Evolutionary conservation across 1,139 yeast genomes (phyloP), one percentile per base, ranked within the genome.

Genomic region (Saccharomyces hybrid): DNA sequence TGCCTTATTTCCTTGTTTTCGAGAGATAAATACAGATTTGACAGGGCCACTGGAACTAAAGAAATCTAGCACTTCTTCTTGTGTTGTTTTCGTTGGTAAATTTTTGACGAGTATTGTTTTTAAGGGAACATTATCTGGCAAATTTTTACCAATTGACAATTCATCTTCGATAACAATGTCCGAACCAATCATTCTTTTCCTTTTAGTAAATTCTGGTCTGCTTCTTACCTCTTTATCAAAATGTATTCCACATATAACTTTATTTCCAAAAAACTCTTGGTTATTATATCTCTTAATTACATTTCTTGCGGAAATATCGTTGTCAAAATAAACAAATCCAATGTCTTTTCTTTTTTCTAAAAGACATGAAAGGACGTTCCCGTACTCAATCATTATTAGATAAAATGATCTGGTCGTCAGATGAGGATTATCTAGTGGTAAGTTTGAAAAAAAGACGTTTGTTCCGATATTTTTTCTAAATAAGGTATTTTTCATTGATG

Each of bases 361-460:
- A 56, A 77, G 78, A 55, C 81, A 77, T 5, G 82, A 78, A 8
- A 76, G 62, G 8, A 78, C 72, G 20, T 66, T 67, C 1, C 81
- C 81, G 59, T 65, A 71, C 2, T 54, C 48, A 54, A 70, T 75
- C 55, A 78, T 77, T 28, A 64, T 68, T 49, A 77, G 79, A 61
- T 74, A 78, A 53, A 78, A 72, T 0, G 58, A 59, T 58, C 81
- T 72, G 4, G 78, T 72, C 0, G 76, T 72, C 42, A 74, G 58
- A 5, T 62, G 53, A 57, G 56, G 4, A 57, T 64, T 60, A 53
- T 69, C 65, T 52, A 70, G 54, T 46, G 80, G 71, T 58, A 78
- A 59, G 58, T 75, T 70, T 2, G 58, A 31, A 46, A 60, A 56
- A 32, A 57, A 52, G 0, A 66, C 63, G 47, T 68, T 68, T 2